Base-by-base conservation (phyloP, 768 basidiomycete species). In the Crepidotus variabilis region DNA sequence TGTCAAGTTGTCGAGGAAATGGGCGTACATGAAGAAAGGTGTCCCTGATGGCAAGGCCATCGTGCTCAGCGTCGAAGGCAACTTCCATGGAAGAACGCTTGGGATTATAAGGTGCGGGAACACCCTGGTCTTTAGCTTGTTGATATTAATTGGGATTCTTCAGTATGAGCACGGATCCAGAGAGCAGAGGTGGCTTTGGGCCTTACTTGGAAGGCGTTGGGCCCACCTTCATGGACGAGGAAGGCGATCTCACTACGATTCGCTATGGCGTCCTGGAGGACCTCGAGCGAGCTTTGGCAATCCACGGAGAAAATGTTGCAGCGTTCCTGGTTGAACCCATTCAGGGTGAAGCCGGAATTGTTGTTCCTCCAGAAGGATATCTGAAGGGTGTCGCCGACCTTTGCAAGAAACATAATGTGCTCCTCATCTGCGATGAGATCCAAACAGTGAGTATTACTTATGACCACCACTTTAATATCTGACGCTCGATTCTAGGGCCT, bases 401-500 rank as follows among this genome's bases (percentile, higher is more conserved):
- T 23, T 99, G 97, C 81, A 90, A 89, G 75, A 84, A 90, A 71
- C 85, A 95, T 72, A 93, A 96, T 50, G 93, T 94, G 0, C 78
- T 99, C n/a, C 77, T 99, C 34, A 98, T 99, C 66, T 95, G 93
- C 63, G 97, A 99, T 62, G 97, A 99, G 71, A 94, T 99, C 60
- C 97, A 99, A 72, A 98, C 97, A 43, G 92, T 92, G 55, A 54
- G 76, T 64, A 2, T 18, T 46, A 10, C 60, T 54, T 57, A 18
- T n/a, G 39, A 18, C 16, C n/a, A 49, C 18, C 10, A 32, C 35
- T 32, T 54, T 58, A 22, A 50, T 34, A 22, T 20, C 50, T 47
- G 35, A 23, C 52, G 36, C 52, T 21, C 50, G 9, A 9, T 23
- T 39, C 39, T 65, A 92, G 85, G 96, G 96, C 43, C 77, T 99